A percentile compares a stretch with the other conserved stretches of the same genome.
phyloP scores from a whole-genome alignment of 108 stramenopile genomes.

The Fragilariopsis cylindrus region DNA sequence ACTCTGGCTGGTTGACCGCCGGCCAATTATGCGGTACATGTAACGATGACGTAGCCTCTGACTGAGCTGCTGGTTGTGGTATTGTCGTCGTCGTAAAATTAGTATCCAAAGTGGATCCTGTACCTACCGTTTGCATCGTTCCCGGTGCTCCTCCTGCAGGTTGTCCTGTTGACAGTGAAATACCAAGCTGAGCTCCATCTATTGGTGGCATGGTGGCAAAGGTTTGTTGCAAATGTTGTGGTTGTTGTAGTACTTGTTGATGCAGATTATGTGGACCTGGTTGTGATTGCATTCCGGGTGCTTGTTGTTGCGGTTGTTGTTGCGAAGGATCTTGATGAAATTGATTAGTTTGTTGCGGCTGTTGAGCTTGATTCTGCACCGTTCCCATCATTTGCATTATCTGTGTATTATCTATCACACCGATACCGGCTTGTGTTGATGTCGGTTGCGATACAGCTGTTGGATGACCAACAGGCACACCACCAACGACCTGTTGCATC shows the following conservation, averaged over 20 bases:
- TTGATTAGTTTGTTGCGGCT: slow-evolving; percentile 6
- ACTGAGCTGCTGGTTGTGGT: background rate
- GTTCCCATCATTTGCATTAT: slow-evolving; percentile 18
- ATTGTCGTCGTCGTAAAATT: background rate
- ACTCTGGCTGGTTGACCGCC: background rate
- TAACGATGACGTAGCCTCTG: too few species aligned
- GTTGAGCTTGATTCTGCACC: slow-evolving; percentile 3
- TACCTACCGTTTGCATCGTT: background rate
- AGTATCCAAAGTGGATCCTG: background rate
- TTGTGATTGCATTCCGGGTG: slow-evolving; percentile 17
- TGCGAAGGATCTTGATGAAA: slow-evolving; percentile 12
- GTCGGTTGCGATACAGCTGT: background rate
- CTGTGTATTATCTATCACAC: background rate
- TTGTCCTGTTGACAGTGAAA: background rate
- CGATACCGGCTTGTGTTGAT: background rate
- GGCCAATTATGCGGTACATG: background rate
- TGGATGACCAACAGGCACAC: background rate
- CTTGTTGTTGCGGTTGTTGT: slow-evolving; percentile 10
- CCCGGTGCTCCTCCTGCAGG: background rate
- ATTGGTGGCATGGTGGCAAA: slow-evolving; percentile 14
- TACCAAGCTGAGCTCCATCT: background rate
- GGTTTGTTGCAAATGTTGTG: slow-evolving; percentile 22
- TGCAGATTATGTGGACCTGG: slow-evolving; percentile 9
- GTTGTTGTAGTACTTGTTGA: slow-evolving; percentile 26
- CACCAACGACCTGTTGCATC: slow-evolving; percentile 24